phyloP scores from a whole-genome alignment of 768 basidiomycete species.

The Sporobolomyces pararoseus region DNA sequence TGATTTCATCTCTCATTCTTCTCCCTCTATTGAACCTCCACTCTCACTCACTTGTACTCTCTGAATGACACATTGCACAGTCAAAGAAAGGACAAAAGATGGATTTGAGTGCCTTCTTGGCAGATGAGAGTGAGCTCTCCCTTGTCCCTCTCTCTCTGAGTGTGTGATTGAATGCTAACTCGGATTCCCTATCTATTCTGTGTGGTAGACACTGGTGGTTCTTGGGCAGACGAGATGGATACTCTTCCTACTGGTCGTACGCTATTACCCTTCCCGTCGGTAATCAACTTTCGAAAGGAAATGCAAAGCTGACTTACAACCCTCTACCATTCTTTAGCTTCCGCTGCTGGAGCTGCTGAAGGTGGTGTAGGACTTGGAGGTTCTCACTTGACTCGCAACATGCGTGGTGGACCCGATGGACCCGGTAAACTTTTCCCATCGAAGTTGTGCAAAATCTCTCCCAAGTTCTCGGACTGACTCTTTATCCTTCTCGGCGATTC shows the following conservation, averaged over 20 bases:
- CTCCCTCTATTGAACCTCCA: not conserved
- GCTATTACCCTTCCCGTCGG: slow-evolving; percentile 50
- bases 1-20: not conserved
- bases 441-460: too few species aligned
- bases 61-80: slow-evolving; percentile 53
- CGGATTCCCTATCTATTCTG: not conserved
- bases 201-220: slow-evolving; percentile 64
- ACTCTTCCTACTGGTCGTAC: slow-evolving; percentile 84
- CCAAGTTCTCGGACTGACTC: not conserved
- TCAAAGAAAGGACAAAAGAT: slow-evolving; percentile 90
- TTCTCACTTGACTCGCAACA: slow-evolving; percentile 37
- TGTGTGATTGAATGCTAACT: too few species aligned
- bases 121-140: slow-evolving; percentile 65
- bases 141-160: not conserved
- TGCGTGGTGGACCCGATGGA: not conserved
- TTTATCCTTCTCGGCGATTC: not conserved
- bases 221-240: slow-evolving; percentile 99
- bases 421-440: not conserved
- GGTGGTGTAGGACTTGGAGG: slow-evolving; percentile 33
- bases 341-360: not conserved
- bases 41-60: not conserved
- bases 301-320: too few species aligned
- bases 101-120: slow-evolving; percentile 85
- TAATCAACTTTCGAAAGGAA: too few species aligned
- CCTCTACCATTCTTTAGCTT: slow-evolving; percentile 8